phyloP scores from a whole-genome alignment of 441 rosid genomes.

The Raphanus hybrid region DNA sequence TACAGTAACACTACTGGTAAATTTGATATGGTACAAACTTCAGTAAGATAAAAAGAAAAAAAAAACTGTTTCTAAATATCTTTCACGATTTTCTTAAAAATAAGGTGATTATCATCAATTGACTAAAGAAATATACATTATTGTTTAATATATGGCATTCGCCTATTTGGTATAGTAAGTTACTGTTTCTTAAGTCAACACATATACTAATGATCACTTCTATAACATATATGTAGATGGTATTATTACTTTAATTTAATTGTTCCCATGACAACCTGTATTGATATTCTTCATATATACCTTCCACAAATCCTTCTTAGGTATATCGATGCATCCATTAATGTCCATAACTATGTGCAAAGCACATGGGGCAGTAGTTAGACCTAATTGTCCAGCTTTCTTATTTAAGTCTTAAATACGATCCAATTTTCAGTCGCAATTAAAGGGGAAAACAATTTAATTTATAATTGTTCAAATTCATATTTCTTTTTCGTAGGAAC shows the following conservation, averaged over 20 bases:
- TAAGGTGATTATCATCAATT: not conserved
- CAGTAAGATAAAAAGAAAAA: not conserved
- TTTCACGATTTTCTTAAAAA: not conserved
- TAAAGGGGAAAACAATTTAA: not conserved
- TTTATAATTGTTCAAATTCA: not conserved
- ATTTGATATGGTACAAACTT: not conserved
- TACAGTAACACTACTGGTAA: not conserved
- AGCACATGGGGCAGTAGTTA: conserved; percentile 27
- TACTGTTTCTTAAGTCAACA: not conserved
- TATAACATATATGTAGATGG: not conserved
- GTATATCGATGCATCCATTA: conserved; percentile 22
- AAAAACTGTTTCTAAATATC: not conserved
- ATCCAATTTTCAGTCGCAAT: conserved; percentile 15
- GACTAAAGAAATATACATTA: not conserved
- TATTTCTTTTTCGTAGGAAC: not conserved
- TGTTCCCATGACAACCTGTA: conserved; percentile 1
- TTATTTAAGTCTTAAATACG: conserved; percentile 10
- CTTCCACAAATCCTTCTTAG: conserved; percentile 22
- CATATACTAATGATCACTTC: not conserved
- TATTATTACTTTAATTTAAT: not conserved
- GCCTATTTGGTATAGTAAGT: not conserved
- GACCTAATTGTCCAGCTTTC: conserved; percentile 27
- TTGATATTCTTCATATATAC: not conserved
- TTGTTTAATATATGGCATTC: not conserved
- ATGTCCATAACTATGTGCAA: conserved; percentile 17